Conservation (phyloP, 2,329 filamentous ascomycete genomes). For the Penicillium frequentans region DNA sequence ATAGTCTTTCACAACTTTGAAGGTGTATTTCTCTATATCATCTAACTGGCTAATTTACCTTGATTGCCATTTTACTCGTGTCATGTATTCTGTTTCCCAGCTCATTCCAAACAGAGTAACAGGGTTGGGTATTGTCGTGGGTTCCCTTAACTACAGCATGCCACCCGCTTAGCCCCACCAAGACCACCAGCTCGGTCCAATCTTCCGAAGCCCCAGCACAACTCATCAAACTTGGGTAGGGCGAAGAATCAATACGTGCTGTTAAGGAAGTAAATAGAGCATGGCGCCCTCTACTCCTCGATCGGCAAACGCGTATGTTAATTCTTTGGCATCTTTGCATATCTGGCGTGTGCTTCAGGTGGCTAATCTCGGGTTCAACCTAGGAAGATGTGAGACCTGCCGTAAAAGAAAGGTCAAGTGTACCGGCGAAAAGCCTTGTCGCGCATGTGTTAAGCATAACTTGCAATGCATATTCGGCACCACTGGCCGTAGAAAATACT, state of each 20-base stretch:
- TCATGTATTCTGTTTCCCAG: too few species aligned
- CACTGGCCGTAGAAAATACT: constrained; percentile 15
- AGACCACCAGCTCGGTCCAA: not conserved
- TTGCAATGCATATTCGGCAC: constrained; percentile 18
- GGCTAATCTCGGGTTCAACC: constrained; percentile 3
- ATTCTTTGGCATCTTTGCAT: not conserved
- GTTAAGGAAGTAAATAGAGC: not conserved
- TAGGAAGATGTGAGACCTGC: constrained; percentile 14
- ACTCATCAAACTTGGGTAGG: not conserved
- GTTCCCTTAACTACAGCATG: too few species aligned
- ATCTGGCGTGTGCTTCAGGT: not conserved
- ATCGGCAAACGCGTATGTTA: not conserved
- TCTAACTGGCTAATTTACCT: too few species aligned
- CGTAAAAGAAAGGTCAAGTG: constrained; percentile 24
- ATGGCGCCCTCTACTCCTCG: not conserved
- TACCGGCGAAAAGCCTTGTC: constrained; percentile 22
- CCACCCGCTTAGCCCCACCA: too few species aligned
- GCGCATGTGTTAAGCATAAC: constrained; percentile 15
- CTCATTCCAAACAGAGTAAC: not conserved
- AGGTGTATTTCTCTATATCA: too few species aligned
- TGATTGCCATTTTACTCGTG: too few species aligned
- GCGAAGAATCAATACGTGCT: not conserved
- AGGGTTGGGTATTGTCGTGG: too few species aligned
- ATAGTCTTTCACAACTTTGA: too few species aligned
- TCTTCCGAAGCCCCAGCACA: not conserved